phyloP scores from a whole-genome alignment of 2,329 filamentous ascomycete genomes.

The Alternaria sp. region DNA sequence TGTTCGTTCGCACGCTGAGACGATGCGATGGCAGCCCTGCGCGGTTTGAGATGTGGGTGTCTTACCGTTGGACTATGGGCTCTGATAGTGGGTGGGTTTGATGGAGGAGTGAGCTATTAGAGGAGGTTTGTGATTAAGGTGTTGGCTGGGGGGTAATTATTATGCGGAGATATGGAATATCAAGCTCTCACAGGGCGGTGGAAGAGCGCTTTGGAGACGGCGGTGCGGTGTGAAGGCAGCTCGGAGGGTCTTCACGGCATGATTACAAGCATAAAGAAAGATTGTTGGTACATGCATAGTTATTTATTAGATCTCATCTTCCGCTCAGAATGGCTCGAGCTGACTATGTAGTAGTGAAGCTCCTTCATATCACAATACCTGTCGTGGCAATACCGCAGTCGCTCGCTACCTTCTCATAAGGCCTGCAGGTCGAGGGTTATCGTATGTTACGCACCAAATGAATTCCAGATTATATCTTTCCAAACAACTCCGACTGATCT shows the following conservation, averaged over 20 bases:
- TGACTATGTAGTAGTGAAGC: not conserved
- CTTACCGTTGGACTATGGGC: not conserved
- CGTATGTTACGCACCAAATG: not conserved
- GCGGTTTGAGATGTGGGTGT: not conserved
- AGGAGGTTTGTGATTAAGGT: too few species aligned
- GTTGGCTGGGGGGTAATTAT: too few species aligned
- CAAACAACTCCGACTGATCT: not conserved
- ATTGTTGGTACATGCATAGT: too few species aligned
- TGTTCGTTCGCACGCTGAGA: not conserved
- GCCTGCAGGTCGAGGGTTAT: rapidly evolving
- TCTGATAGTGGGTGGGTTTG: not conserved
- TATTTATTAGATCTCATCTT: too few species aligned
- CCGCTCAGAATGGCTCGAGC: not conserved
- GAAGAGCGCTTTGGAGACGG: too few species aligned
- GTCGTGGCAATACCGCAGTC: not conserved
- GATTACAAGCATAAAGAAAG: not conserved
- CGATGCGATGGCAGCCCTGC: not conserved
- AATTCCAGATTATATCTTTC: not conserved
- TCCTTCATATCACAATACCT: not conserved
- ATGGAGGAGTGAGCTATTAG: not conserved
- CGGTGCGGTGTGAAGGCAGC: too few species aligned
- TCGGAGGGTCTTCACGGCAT: too few species aligned
- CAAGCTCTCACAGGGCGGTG: too few species aligned
- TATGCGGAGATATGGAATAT: too few species aligned
- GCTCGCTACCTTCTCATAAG: not conserved